Evolutionary conservation across 1,284 basidiomycete genomes (phyloP).

Genomic region (Heterobasidion parviporum): DNA sequence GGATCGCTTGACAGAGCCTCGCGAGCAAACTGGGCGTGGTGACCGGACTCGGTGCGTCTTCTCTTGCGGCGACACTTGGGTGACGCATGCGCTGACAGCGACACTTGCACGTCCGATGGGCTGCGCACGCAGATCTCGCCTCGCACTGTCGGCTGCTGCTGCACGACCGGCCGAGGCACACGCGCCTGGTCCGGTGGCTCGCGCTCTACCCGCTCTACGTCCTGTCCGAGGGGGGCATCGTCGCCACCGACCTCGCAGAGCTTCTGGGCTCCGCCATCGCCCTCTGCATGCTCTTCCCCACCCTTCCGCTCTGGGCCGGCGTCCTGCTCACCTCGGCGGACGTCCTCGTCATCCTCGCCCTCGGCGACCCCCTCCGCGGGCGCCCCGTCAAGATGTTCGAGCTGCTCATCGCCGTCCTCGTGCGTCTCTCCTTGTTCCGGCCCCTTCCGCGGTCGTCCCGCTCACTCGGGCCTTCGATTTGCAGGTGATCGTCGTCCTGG

Average conservation of each 20-base stretch:
- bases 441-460: not conserved
- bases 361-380: constrained; percentile 50
- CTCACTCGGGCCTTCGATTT: not conserved
- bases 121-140: constrained; percentile 47
- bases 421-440: not conserved
- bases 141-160: constrained; percentile 68
- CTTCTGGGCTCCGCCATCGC: constrained; percentile 81
- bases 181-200: constrained; percentile 54
- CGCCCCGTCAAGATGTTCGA: constrained; percentile 68
- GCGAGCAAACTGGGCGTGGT: constrained; percentile 62
- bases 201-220: constrained; percentile 64
- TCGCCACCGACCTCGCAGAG: constrained; percentile 70
- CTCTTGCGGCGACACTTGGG: too few species aligned
- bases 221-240: constrained; percentile 74
- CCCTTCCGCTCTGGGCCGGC: constrained; percentile 71
- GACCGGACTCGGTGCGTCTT: constrained; percentile 51
- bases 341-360: constrained; percentile 68
- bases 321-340: constrained; percentile 82
- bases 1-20: constrained; percentile 33
- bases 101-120: not conserved
- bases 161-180: constrained; percentile 57
- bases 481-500: constrained; percentile 73
- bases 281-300: constrained; percentile 76
- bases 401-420: constrained; percentile 37
- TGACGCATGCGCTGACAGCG: too few species aligned